Evolutionary conservation across 768 basidiomycete species (phyloP).

Genomic region (Brasilioporus rufonigricans): DNA sequence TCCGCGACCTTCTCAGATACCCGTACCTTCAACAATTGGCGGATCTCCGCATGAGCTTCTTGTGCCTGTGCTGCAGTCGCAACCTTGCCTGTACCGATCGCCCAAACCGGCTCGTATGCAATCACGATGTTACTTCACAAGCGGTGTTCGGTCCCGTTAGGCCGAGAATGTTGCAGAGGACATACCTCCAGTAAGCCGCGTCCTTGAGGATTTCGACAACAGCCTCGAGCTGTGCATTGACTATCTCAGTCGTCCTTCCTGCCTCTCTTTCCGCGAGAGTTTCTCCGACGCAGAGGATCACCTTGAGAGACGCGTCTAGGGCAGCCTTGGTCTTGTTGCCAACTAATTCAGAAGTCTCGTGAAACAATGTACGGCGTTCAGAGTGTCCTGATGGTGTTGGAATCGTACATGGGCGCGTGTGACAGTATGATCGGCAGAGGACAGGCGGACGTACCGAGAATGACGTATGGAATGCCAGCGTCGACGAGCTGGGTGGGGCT

Average conservation of each 20-base stretch:
- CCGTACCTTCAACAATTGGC: conserved; percentile 62
- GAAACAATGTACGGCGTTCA: conserved; percentile 91
- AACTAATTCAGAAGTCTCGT: conserved; percentile 79
- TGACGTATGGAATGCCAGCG: conserved; percentile 85
- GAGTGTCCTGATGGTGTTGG: conserved; percentile 72
- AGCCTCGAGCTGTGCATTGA: conserved; percentile 77
- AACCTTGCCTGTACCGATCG: conserved; percentile 97
- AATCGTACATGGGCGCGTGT: background rate
- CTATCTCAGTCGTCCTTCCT: conserved; percentile 72
- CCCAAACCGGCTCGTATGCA: conserved; percentile 98
- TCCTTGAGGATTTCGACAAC: conserved; percentile 59
- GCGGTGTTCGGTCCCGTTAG: background rate
- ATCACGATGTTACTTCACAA: conserved; percentile 77
- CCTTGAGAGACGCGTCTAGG: conserved; percentile 67
- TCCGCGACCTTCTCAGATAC: conserved; percentile 72
- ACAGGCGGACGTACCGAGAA: conserved; percentile 60
- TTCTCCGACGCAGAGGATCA: conserved; percentile 97
- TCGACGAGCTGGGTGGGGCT: conserved; percentile 85
- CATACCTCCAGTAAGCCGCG: conserved; percentile 76
- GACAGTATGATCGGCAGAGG: too few relatives aligned
- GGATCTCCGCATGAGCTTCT: conserved; percentile 83
- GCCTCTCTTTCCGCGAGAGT: conserved; percentile 85
- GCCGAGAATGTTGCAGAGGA: background rate
- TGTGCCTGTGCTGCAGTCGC: conserved; percentile 92
- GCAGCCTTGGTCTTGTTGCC: conserved; percentile 87